Base-by-base conservation (phyloP, 352 stramenopile genomes). In the Phytophthora constricta region DNA sequence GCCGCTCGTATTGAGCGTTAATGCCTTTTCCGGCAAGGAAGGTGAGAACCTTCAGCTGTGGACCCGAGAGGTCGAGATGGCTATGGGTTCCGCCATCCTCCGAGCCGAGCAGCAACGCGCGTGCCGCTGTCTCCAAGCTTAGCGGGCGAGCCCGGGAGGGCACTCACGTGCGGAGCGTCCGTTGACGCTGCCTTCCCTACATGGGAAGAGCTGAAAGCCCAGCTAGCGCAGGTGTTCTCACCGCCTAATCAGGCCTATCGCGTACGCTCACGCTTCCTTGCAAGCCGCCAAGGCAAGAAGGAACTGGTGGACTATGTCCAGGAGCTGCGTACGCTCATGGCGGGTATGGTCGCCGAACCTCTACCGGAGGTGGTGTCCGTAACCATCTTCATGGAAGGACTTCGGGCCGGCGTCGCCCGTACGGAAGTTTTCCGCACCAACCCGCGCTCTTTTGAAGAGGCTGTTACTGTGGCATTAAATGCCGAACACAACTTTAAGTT, bases 61-160 rank as follows among this genome's bases (percentile, higher is more conserved):
- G 63, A 23, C 51, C 13, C 41, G 53, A 37, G 48, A 72, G 39
- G 39, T 63, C 14, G 63, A 77, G 23, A 55, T 77, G 28, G 58
- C 63, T 7, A 63, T 73, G 48, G 22, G 22, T 1, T 45, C 54
- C 3, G 55, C 26, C 5, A 31, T 50, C 5, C 45, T 77, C 48
- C n/a, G 22, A 14, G 41, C 22, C 13, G 55, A 69, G 42, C 48
- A 57, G 13, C 58, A 59, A n/a, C n/a, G 33, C 55, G 55, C 20
- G 58, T 77, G 1, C 55, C 50, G 23, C 58, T 68, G 43, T 72
- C 1, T 65, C 58, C 5, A 62, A 68, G 26, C 54, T 73, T 42
- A 25, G 47, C 3, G 59, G 59, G 42, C 63, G 55, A 23, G 63
- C 69, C 25, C 62, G 62, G 39, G 33, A 45, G 59, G 67, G 55